Evolutionary conservation across 176 grass and related monocot genomes (phyloP), one percentile per base, ranked within the genome.

Genomic region (Zoysia pacifica): DNA sequence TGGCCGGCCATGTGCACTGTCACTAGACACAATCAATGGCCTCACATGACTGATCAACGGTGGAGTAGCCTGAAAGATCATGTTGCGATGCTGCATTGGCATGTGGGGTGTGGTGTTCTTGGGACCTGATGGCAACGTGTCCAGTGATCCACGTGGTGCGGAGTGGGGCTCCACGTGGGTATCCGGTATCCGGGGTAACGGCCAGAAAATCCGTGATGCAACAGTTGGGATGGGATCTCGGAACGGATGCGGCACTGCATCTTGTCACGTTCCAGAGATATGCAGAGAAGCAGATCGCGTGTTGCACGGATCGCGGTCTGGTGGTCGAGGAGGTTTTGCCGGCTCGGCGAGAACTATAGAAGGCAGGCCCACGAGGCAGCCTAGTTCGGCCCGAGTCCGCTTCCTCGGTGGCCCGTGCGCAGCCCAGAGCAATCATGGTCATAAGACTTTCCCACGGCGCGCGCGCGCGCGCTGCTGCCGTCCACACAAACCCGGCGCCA

Each of bases 1-100:
- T 71, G 48, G 59, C 4, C n/a, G 59, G 20, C 9, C 86, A 87
- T 78, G 74, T 83, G 86, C 60, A 11, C 11, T 51, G 63, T 43
- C 63, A 50, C 62, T 64, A 78, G 56, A 9, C 72, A 46, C 7
- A 20, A 65, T 55, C 65, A 53, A 44, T 76, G n/a, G 40, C 54
- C 6, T 87, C 72, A 63, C 72, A 82, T 87, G 85, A 14, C 40
- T 11, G 46, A 19, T 52, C 69, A 39, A 53, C 9, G 49, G 18
- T 5, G 11, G 28, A 28, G 28, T 28, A 28, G 18, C 2, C 15
- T 4, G 28, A 28, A 7, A 59, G 12, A 36, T 71, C 74, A 37
- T 63, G 20, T 36, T 42, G 59, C 4, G 19, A 37, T 5, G 13
- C 14, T 65, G 67, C 72, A 76, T 49, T 8, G 44, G 56, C 69